phyloP scores from a whole-genome alignment of 805 yeast species.

The Metschnikowia picachoensis region DNA sequence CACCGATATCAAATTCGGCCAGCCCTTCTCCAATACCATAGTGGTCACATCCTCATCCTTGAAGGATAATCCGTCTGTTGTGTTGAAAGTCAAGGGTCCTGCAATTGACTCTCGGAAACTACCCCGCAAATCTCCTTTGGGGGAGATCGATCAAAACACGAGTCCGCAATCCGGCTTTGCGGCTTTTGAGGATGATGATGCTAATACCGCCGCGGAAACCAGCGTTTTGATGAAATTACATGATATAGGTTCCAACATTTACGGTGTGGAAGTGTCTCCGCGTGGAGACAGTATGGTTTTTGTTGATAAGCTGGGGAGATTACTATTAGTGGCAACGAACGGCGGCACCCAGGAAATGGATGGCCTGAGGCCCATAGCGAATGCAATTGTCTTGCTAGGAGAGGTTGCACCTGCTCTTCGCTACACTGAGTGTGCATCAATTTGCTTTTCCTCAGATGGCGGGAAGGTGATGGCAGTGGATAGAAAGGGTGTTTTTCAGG shows the following conservation, averaged over 20 bases:
- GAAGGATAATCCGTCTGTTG: conserved; percentile 29
- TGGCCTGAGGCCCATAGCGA: conserved; percentile 23
- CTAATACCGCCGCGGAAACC: conserved; percentile 23
- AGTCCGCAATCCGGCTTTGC: background rate
- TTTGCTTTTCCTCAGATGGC: conserved; percentile 76
- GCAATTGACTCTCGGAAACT: conserved; percentile 1
- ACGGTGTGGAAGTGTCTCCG: conserved; percentile 72
- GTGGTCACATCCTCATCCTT: conserved; percentile 37
- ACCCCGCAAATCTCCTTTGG: background rate
- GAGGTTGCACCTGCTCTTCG: conserved; percentile 76
- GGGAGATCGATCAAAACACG: background rate
- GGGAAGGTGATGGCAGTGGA: conserved; percentile 74
- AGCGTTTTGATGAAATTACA: conserved; percentile 51
- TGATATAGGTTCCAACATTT: conserved; percentile 79
- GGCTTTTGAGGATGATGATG: conserved; percentile 9
- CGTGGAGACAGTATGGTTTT: conserved; percentile 84
- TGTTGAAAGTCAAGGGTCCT: conserved; percentile 31
- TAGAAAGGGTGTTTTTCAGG: conserved; percentile 71
- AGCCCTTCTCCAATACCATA: conserved; percentile 31
- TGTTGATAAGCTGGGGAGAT: conserved; percentile 71
- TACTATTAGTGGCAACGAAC: conserved; percentile 64
- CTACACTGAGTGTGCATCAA: conserved; percentile 71
- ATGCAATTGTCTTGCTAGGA: conserved; percentile 64
- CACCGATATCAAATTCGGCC: conserved; percentile 65
- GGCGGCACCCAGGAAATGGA: conserved; percentile 25